Evolutionary conservation across 306 rosid species (phyloP).

Genomic region (Rosa persica): DNA sequence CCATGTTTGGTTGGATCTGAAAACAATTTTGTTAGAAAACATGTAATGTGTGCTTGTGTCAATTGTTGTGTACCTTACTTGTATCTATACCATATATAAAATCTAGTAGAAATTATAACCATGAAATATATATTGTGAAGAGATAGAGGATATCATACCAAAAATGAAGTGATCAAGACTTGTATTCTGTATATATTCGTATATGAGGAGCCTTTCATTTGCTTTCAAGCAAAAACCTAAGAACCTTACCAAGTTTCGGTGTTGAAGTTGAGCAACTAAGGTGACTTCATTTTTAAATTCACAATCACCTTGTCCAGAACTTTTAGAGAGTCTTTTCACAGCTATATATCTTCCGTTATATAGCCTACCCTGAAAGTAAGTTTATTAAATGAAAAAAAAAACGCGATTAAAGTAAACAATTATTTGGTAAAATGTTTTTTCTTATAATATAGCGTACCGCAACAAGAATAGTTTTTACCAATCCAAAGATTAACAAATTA

Average conservation of each 20-base stretch:
- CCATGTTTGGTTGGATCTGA: background rate
- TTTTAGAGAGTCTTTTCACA: background rate
- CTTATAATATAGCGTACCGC: background rate
- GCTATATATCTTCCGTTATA: constrained; percentile 1
- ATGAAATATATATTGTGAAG: background rate
- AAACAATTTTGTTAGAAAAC: background rate
- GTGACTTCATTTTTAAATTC: background rate
- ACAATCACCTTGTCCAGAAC: constrained; percentile 6
- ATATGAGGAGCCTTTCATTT: background rate
- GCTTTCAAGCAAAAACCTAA: background rate
- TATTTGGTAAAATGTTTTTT: no score
- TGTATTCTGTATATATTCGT: background rate
- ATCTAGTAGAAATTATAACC: background rate
- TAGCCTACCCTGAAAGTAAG: background rate
- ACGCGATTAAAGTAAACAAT: background rate
- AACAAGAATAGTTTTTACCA: background rate
- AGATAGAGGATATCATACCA: constrained; percentile 3
- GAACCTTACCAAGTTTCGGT: background rate
- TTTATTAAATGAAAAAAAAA: background rate
- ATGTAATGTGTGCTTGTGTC: background rate
- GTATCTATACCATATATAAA: no score
- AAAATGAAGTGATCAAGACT: constrained; percentile 15
- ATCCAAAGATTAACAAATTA: background rate
- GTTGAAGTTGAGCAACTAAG: constrained; percentile 7
- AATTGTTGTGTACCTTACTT: background rate